Evolutionary conservation across 1,139 yeast species (phyloP).

Genomic region (Candida sojae): DNA sequence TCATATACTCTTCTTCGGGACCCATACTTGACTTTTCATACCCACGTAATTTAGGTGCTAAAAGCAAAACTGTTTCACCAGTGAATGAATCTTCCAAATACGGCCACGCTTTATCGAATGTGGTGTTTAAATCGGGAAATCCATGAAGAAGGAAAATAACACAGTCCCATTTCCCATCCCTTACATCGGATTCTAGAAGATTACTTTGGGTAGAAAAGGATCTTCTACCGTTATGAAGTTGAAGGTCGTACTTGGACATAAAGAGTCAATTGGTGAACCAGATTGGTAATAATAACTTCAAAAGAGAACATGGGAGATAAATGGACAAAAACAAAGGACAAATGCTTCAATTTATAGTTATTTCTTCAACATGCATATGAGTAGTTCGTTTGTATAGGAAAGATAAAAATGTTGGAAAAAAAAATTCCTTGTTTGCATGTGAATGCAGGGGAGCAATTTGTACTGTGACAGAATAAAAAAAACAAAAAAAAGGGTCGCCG

Average conservation of each 20-base stretch:
- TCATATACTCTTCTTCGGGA: conserved; percentile 24
- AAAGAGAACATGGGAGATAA: neutral
- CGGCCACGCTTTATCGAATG: conserved; percentile 30
- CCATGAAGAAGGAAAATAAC: conserved; percentile 42
- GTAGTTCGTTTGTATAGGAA: neutral
- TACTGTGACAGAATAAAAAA: too few species aligned
- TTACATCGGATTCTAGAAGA: conserved; percentile 19
- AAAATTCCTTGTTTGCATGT: neutral
- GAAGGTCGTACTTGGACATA: conserved; percentile 13
- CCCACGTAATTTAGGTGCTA: conserved; percentile 46
- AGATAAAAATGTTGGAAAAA: too few species aligned
- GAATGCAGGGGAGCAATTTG: neutral
- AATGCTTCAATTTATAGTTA: too few species aligned
- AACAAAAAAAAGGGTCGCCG: too few species aligned
- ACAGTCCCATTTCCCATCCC: conserved; percentile 22
- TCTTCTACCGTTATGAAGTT: conserved; percentile 24
- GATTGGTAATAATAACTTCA: too few species aligned
- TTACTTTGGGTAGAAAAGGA: conserved; percentile 30
- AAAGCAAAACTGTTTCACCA: conserved; percentile 23
- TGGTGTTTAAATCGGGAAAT: conserved; percentile 42
- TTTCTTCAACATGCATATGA: too few species aligned
- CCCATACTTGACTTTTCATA: conserved; percentile 41
- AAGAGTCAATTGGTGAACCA: neutral
- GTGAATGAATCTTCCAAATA: conserved; percentile 20
- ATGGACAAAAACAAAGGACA: neutral